Base-by-base conservation (phyloP, 2,329 filamentous ascomycete species). In the Zymoseptoria ardabiliae region DNA sequence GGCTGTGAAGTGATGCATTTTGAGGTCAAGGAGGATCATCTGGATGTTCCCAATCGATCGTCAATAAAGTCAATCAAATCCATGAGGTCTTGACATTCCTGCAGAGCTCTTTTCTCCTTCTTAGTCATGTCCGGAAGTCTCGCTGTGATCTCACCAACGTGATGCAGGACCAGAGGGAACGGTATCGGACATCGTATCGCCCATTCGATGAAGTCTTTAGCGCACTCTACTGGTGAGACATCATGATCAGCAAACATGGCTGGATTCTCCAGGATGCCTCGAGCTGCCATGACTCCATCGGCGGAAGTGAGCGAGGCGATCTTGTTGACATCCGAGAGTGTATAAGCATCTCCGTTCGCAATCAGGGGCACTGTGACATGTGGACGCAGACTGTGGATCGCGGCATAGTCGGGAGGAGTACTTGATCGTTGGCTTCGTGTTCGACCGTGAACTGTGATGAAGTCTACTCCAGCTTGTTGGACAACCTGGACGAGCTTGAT, bases 401-500 rank as follows among this genome's bases (percentile, higher is more conserved):
- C 82, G 49, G 84, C 83, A 45, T 84, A 76, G 68, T 83, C 79
- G 58, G 88, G 86, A 7, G 85, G 84, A 0, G 78, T 77, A 25
- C 79, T 84, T 35, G 83, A 86, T 1, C 84, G 81, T 13, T 85
- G 88, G 61, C 75, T 76, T 45, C 82, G 77, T 52, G 81, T 83
- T n/a, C 87, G 79, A 2, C 85, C 86, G 71, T 89, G 87, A 58
- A 89, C 85, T 45, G 86, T 89, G 57, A 89, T 76, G 76, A 85
- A 89, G 76, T 89, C 85, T 55, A 87, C 80, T 28, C 82, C 77
- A 2, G 83, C 79, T 1, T 79, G 80, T 53, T 88, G 76, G 8
- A 89, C 83, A 0, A 82, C 82, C 57, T 81, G 79, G 56, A 90
- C 78, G 67, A 86, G 89, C 66, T 85, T 81, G 57, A 86, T 78